Conservation (phyloP, 495 filamentous ascomycete species). For the Corynascus novoguineensis region DNA sequence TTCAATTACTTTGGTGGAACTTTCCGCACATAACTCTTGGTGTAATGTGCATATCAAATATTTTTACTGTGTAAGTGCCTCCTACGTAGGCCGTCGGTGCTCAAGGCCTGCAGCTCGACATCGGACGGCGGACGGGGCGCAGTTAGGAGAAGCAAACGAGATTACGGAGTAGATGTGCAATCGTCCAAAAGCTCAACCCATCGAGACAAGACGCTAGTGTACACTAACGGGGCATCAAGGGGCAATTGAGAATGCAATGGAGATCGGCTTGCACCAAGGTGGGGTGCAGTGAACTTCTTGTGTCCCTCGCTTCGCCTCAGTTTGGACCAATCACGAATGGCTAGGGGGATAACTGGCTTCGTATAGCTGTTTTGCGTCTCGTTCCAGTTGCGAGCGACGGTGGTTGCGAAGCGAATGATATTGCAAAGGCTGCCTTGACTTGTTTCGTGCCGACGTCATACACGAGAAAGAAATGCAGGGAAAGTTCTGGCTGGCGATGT, state of each 20-base stretch:
- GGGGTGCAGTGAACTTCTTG: not conserved
- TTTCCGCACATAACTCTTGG: no score
- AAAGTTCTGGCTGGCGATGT: not conserved
- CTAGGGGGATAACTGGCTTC: not conserved
- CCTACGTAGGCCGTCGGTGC: no score
- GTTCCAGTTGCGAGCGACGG: not conserved
- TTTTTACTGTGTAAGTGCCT: no score
- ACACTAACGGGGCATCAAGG: no score
- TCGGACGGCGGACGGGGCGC: not conserved
- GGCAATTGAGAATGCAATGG: not conserved
- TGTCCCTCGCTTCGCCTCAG: not conserved
- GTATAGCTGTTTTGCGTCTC: not conserved
- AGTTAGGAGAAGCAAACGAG: not conserved
- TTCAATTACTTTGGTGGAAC: no score
- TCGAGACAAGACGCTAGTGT: no score
- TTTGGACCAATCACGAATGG: not conserved
- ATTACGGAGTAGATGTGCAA: not conserved
- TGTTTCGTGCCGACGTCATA: slow-evolving; percentile 2
- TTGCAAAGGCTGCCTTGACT: not conserved
- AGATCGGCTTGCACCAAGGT: not conserved
- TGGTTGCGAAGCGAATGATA: not conserved
- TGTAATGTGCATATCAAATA: no score
- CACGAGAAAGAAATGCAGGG: not conserved
- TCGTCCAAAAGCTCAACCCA: no score
- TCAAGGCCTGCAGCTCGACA: not conserved